Evolutionary conservation across 768 basidiomycete species (phyloP), one percentile per base, ranked within the genome.

Genomic region (Tricholoma saponaceum): DNA sequence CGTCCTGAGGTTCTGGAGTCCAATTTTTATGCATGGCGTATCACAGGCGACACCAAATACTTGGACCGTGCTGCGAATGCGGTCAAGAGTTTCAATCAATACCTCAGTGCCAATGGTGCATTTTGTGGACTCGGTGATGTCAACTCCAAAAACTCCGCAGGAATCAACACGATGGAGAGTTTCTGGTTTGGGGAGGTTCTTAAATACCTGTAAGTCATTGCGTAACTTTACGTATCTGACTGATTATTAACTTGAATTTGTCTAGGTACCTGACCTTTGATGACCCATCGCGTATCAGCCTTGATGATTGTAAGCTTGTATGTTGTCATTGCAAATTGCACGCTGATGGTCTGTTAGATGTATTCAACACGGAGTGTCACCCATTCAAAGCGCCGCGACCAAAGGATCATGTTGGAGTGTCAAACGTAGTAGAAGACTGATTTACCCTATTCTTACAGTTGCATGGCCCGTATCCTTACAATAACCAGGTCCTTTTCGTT

Each of bases 1-100:
- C 86, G 90, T 30, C 89, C 90, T 0, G 88, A 90, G 68, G 87
- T 91, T 20, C 79, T 91, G 9, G 88, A 91, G 68, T 87, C 84
- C 53, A 90, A 89, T 72, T 90, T 90, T 74, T 87, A 90, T 58
- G 89, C 88, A 0, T 91, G 81, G 81, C 81, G 90, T 18, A 79
- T 77, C 6, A 89, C 88, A 0, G 90, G 90, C 2, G 74, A 91
- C 62, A 67, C 69, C 6, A 88, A 86, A 63, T 92, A 89, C 66
- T 74, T 85, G 44, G 73, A 88, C 52, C 80, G 84, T 32, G 88
- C 89, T 8, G 79, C 75, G 2, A 74, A 70, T 32, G 88, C 86
- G 10, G 70, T 87, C n/a, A 47, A 72, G 43, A 83, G 80, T 65
- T 86, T 91, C 73, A 76, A 83, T 59, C 73, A 74, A 51, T 85